A percentile compares a stretch with the other conserved stretches of the same genome.
These are phyloP conservation scores for Cytospora chrysosperma DNA, from an alignment of 2,329 filamentous ascomycete species.

Conservation along the genomic window DNA sequence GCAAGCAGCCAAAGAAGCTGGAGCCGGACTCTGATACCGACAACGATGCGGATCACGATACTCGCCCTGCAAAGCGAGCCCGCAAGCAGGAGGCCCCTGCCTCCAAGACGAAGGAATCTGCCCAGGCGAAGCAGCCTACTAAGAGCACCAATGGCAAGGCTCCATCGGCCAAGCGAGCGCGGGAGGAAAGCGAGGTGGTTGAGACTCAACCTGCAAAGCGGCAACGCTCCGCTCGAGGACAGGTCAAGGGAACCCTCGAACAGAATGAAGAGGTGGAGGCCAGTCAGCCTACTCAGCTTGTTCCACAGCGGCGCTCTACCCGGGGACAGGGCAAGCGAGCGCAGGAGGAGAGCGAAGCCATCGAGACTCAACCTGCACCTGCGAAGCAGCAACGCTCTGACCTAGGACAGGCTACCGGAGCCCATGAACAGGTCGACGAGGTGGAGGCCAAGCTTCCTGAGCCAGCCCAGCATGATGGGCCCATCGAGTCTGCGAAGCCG, in stretches of 20 bases:
- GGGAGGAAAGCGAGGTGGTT: background rate
- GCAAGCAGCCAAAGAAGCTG: constrained; percentile 1
- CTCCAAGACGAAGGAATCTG: background rate
- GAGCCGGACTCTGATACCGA: background rate
- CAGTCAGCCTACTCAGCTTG: too few relatives aligned
- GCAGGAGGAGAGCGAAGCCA: background rate
- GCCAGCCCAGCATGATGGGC: background rate
- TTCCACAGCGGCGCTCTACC: background rate
- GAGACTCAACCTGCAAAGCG: background rate
- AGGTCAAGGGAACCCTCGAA: background rate
- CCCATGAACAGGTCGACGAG: background rate
- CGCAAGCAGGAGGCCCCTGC: background rate
- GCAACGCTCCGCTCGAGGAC: background rate
- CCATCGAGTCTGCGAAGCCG: background rate
- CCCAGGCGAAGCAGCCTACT: background rate
- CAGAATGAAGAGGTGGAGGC: constrained; percentile 2
- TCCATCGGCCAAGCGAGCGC: background rate
- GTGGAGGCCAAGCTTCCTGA: background rate
- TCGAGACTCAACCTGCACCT: background rate
- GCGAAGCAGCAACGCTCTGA: background rate
- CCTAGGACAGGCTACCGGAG: background rate
- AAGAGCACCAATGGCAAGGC: background rate
- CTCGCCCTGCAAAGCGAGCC: constrained; percentile 7
- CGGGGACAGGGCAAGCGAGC: background rate
- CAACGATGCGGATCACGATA: background rate